Evolutionary conservation across 2,329 filamentous ascomycete species (phyloP), one percentile per base, ranked within the genome.

Genomic region (Xylariaceae sp.): DNA sequence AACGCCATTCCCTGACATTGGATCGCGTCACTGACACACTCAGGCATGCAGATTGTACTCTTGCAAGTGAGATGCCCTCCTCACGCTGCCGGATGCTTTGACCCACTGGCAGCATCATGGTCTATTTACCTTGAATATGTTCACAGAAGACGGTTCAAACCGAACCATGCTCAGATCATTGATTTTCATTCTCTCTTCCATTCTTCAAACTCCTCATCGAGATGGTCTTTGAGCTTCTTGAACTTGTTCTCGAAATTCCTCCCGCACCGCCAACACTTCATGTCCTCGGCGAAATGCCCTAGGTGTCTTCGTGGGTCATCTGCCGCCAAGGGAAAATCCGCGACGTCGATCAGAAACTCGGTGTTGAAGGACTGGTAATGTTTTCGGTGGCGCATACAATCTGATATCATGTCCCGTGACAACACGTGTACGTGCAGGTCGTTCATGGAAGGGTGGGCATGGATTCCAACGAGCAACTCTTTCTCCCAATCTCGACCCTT

Each of bases 351-450:
- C 19, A 98, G 79, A 64, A 97, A 98, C 3, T 79, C 78, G 42
- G 91, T 94, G 23, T 80, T 82, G 67, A 97, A 97, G 53, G 86
- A 93, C 61, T 93, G 88, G 68, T 96, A 97, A 68, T 97, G 93
- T 64, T 90, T 92, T 53, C 82, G 76, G 62, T 92, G 83, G 68
- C 84, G 88, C 66, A 96, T 55, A 37, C 75, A 76, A 10, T 79
- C 75, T 29, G 85, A 89, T 57, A 81, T 75, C 74, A 88, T 85
- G 63, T 98, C 93, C 16, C 80, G 73, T 32, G 86, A 88, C 46
- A 97, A 68, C 22, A 97, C 81, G 65, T 98, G 93, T 4, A 97
- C 75, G 67, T 98, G 93, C 44, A 97, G 64, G 64, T 97, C 89
- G 52, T 80, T 84, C 93, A 98, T 97, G 45, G 85, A 91, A 3